Conservation (phyloP, 371 early-diverging fungal genomes). For the Batrachochytrium dendrobatidis region DNA sequence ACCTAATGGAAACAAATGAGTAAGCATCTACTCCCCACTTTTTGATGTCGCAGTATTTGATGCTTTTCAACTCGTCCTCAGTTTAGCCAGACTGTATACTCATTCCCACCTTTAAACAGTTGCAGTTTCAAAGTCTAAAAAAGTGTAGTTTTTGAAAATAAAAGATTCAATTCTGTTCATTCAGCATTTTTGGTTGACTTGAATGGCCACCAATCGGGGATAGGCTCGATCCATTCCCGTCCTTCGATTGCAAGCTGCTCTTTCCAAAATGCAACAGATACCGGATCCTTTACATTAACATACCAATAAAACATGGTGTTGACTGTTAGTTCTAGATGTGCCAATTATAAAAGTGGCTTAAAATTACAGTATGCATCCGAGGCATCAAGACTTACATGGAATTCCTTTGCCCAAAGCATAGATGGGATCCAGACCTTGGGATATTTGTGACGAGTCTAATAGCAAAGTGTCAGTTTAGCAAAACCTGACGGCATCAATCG, state of each 20-base stretch:
- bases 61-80: too few species aligned
- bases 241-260: constrained; percentile 41
- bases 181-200: background rate
- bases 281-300: constrained; percentile 30
- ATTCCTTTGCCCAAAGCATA: constrained; percentile 78
- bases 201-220: constrained; percentile 21
- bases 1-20: too few species aligned
- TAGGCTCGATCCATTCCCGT: constrained; percentile 45
- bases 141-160: too few species aligned
- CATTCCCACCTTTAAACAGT: too few species aligned
- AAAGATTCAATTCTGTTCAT: too few species aligned
- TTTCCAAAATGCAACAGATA: constrained; percentile 36
- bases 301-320: background rate
- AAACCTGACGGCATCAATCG: background rate
- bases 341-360: background rate
- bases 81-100: too few species aligned
- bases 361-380: background rate
- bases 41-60: too few species aligned
- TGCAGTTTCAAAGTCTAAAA: too few species aligned
- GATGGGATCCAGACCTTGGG: constrained; percentile 76
- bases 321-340: too few species aligned
- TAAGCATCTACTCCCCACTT: too few species aligned
- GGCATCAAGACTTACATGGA: constrained; percentile 41
- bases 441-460: constrained; percentile 47
- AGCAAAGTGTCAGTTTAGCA: background rate